A percentile compares a stretch with the other conserved stretches of the same genome.
Evolutionary conservation across 2,329 filamentous ascomycete genomes (phyloP).

Genomic region (Tolypocladium ophioglossoides): DNA sequence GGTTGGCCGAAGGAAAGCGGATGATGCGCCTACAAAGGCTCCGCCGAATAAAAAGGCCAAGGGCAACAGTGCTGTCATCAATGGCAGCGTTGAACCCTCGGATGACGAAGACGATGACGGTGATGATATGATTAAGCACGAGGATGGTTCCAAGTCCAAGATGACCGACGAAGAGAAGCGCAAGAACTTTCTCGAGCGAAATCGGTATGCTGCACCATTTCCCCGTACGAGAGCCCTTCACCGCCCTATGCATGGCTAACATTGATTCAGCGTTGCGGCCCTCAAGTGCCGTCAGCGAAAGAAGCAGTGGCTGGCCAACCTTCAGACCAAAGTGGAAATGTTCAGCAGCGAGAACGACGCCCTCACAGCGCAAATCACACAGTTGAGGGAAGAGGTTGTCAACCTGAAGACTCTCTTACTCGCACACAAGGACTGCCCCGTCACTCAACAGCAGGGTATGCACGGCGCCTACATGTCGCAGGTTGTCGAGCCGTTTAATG

Average conservation of each 20-base stretch:
- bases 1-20: constrained; percentile 71
- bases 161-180: constrained; percentile 99
- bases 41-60: constrained; percentile 63
- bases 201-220: constrained; percentile 54
- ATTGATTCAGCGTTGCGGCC: constrained; percentile 64
- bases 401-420: constrained; percentile 87
- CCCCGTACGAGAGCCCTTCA: background rate
- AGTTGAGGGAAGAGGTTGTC: constrained; percentile 84
- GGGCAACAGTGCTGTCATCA: constrained; percentile 12
- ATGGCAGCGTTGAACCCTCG: constrained; percentile 29
- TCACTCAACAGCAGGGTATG: constrained; percentile 72
- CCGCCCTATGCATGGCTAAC: constrained; percentile 1
- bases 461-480: constrained; percentile 46
- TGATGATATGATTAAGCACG: constrained; percentile 36
- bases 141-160: constrained; percentile 56
- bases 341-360: constrained; percentile 88
- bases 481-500: constrained; percentile 41
- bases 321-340: constrained; percentile 89
- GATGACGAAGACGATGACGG: constrained; percentile 45
- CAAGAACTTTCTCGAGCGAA: constrained; percentile 94
- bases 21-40: constrained; percentile 51
- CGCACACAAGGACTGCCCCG: constrained; percentile 92
- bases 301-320: constrained; percentile 95
- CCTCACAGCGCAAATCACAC: constrained; percentile 71
- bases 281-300: constrained; percentile 96